Percentiles rank a stretch among this genome's conserved stretches.
Conservation (phyloP, 495 filamentous ascomycete genomes). For the Tuber microsphaerosporum region DNA sequence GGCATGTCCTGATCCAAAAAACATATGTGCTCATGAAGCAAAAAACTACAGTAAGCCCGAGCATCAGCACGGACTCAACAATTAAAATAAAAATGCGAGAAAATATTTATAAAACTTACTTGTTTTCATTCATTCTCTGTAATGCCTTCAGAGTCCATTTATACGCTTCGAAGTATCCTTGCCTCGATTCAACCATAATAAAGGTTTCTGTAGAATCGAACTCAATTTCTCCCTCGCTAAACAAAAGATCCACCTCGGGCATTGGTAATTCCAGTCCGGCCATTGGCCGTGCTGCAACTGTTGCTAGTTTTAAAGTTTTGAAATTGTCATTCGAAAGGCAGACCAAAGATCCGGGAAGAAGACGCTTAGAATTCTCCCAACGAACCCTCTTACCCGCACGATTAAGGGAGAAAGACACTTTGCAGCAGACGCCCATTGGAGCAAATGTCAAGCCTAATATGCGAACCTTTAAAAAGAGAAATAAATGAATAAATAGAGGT, state of each 20-base stretch:
- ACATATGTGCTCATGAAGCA: slow-evolving; percentile 57
- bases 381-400: slow-evolving; percentile 61
- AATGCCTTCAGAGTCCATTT: slow-evolving; percentile 66
- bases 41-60: slow-evolving; percentile 47
- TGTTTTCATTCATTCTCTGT: slow-evolving; percentile 59
- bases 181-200: slow-evolving; percentile 68
- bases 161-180: slow-evolving; percentile 66
- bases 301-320: slow-evolving; percentile 60
- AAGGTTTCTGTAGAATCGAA: slow-evolving; percentile 66
- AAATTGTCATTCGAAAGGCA: slow-evolving; percentile 65
- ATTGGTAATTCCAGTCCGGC: slow-evolving; percentile 57
- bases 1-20: slow-evolving; percentile 47
- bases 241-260: slow-evolving; percentile 69
- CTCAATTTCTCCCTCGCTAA: slow-evolving; percentile 52
- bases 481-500: neutral
- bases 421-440: slow-evolving; percentile 56
- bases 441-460: slow-evolving; percentile 59
- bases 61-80: slow-evolving; percentile 38
- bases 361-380: slow-evolving; percentile 69
- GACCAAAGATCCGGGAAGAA: slow-evolving; percentile 63
- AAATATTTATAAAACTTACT: slow-evolving; percentile 45
- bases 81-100: slow-evolving; percentile 41
- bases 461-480: slow-evolving; percentile 51
- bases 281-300: slow-evolving; percentile 64
- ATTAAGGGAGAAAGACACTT: slow-evolving; percentile 63